phyloP scores from a whole-genome alignment of 108 stramenopile species.

The Mediolabrus comicus region DNA sequence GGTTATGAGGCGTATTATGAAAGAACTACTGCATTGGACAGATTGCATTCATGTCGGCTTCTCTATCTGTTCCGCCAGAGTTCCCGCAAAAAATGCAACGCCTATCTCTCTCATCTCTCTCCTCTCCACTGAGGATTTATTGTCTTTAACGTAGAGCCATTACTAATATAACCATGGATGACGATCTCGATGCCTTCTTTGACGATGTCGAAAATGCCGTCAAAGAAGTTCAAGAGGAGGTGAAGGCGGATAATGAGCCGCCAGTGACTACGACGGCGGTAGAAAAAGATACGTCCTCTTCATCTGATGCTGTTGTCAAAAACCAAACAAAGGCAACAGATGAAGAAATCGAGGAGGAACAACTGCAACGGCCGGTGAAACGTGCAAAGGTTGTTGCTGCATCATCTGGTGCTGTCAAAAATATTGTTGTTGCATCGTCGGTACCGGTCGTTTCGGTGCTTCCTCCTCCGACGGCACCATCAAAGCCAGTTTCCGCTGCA shows the following conservation, averaged over 20 bases:
- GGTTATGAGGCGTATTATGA: too few species aligned
- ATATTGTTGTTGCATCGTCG: conserved; percentile 38
- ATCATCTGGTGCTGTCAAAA: conserved; percentile 12
- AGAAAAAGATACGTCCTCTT: conserved; percentile 17
- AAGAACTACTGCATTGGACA: too few species aligned
- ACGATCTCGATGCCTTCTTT: conserved; percentile 86
- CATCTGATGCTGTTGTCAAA: neutral
- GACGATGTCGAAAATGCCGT: conserved; percentile 74
- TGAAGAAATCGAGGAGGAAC: neutral
- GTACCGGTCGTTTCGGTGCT: conserved; percentile 41
- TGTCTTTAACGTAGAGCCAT: too few species aligned
- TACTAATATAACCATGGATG: too few species aligned
- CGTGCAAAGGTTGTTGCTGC: conserved; percentile 14
- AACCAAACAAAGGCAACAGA: conserved; percentile 1
- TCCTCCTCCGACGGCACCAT: conserved; percentile 31
- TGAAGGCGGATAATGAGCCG: conserved; percentile 8
- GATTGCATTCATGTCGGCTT: too few species aligned
- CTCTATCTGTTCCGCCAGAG: too few species aligned
- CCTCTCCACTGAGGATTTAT: too few species aligned
- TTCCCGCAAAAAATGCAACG: too few species aligned
- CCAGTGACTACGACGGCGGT: conserved; percentile 10
- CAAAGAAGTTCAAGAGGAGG: conserved; percentile 53
- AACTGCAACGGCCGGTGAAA: conserved; percentile 28
- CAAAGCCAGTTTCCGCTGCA: conserved; percentile 3
- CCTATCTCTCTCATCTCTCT: too few species aligned